Evolutionary conservation across 257 asterid genomes (phyloP), one percentile per base, ranked within the genome.

Genomic region (Lycium ferocissimum): DNA sequence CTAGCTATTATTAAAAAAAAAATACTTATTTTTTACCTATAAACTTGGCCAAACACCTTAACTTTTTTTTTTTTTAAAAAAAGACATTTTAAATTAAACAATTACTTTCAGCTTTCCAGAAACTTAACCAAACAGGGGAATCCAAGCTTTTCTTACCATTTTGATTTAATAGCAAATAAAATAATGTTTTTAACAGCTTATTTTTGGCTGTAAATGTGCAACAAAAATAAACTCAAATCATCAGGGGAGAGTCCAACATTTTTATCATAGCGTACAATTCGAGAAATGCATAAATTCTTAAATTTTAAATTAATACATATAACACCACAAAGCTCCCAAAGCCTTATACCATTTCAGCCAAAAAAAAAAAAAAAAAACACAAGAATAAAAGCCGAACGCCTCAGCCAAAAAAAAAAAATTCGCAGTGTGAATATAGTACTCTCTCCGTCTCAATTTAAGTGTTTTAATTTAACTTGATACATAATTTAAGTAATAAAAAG

Each of bases 231-330:
- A 6, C 7, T 57, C n/a, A 40, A 40, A 40, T 40, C 5, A 40
- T 40, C 5, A 40, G 45, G 45, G 45, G 5, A 6, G 11, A 6
- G 11, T 45, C 56, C 80, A 47, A 73, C 43, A 43, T 2, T 51
- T 76, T 76, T 49, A 76, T 76, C 3, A 75, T 75, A 85, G 91
- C 90, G 89, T 90, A 83, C 83, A 80, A 66, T 80, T 80, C 88
- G 87, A 84, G 89, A 86, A 78, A 84, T 69, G 84, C 43, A 72
- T 59, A 43, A 63, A n/a, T 26, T 47, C 63, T 35, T 54, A 82
- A 63, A 12, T 59, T 83, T 22, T 82, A 85, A 67, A 13, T 13
- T 14, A 67, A 66, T 79, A 83, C 76, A 70, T 26, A 62, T 83
- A 81, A 81, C 83, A 61, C 45, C 61, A 85, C 63, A 81, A 65